phyloP scores from a whole-genome alignment of 371 early-diverging fungal genomes.

The Mortierella sp. region DNA sequence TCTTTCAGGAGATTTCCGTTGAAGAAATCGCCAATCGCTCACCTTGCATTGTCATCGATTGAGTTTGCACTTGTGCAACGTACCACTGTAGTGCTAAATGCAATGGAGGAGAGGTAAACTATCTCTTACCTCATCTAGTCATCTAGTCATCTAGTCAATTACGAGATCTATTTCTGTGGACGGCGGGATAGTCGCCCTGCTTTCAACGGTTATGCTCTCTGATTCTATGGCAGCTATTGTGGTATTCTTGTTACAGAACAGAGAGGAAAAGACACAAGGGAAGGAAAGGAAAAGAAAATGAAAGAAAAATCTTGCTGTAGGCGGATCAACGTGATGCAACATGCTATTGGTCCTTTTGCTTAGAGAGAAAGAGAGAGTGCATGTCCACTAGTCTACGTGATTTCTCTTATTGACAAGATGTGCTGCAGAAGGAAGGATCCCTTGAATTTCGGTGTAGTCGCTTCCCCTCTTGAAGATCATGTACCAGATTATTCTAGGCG shows the following conservation, averaged over 20 bases:
- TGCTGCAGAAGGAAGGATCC: not conserved
- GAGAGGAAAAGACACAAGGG: not conserved
- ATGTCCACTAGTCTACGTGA: not conserved
- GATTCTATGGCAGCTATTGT: not conserved
- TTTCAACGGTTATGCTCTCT: not conserved
- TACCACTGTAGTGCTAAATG: not conserved
- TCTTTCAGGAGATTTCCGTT: slow-evolving; percentile 17
- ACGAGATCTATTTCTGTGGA: not conserved
- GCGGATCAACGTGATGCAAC: not conserved
- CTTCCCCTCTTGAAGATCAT: not conserved
- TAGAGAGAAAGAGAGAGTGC: not conserved
- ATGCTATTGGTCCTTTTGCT: not conserved
- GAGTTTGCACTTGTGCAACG: not conserved
- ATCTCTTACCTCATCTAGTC: slow-evolving; percentile 17
- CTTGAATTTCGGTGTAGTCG: too few relatives aligned
- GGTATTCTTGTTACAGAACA: not conserved
- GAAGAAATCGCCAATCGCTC: slow-evolving; percentile 23
- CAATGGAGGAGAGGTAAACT: slow-evolving; percentile 3
- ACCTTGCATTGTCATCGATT: not conserved
- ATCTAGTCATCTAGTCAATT: not conserved
- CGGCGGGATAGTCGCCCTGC: not conserved
- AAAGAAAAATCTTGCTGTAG: not conserved
- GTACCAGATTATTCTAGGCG: not conserved
- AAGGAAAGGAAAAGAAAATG: too few relatives aligned
- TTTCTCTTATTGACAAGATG: not conserved